Conservation (phyloP, 805 yeast species). For the Candida fluviatilis region DNA sequence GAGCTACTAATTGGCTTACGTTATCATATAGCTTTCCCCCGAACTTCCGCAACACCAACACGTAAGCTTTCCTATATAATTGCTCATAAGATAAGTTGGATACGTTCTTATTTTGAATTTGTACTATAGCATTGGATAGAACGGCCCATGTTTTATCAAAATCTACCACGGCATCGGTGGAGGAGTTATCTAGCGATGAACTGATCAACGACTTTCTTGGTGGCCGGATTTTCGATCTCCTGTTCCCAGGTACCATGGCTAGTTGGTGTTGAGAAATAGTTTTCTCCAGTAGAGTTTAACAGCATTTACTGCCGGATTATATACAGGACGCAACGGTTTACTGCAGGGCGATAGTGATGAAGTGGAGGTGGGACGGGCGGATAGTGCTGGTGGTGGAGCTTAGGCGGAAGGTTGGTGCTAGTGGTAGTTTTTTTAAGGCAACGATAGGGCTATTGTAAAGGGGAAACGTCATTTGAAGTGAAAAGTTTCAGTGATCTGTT, state of each 20-base stretch:
- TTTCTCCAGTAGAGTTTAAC: no score
- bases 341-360: no score
- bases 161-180: constrained; percentile 36
- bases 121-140: constrained; percentile 61
- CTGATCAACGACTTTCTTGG: constrained; percentile 45
- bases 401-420: no score
- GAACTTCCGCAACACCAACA: constrained; percentile 63
- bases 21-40: constrained; percentile 65
- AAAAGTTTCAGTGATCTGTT: no score
- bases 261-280: no score
- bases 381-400: no score
- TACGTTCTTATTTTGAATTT: constrained; percentile 70
- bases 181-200: constrained; percentile 15
- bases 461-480: no score
- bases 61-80: constrained; percentile 74
- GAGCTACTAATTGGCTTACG: constrained; percentile 45
- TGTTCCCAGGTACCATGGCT: constrained; percentile 30
- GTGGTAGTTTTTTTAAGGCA: no score
- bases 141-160: constrained; percentile 66
- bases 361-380: no score
- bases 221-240: constrained; percentile 60
- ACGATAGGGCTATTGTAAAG: no score
- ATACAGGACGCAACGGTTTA: no score
- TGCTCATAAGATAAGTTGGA: constrained; percentile 76
- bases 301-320: no score